These are phyloP conservation scores for Xylaria sp. DNA, from an alignment of 2,329 filamentous ascomycete species.

Conservation along the genomic window DNA sequence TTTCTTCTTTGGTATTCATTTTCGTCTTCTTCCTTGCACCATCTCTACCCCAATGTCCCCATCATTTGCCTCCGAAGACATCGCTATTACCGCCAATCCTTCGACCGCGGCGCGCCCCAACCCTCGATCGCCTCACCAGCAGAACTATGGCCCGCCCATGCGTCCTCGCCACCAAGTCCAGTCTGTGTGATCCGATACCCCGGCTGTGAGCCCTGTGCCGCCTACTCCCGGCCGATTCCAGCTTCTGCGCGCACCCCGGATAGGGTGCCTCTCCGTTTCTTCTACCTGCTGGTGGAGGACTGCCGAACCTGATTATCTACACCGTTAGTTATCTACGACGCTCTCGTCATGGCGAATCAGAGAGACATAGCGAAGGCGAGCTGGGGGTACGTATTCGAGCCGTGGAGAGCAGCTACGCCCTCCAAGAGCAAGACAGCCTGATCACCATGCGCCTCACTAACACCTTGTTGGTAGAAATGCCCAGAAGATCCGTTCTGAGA, in stretches of 20 bases:
- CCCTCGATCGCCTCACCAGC: conserved; percentile 30
- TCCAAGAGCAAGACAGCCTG: too few species aligned
- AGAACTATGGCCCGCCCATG: conserved; percentile 43
- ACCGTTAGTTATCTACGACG: not conserved
- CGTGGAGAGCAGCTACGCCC: not conserved
- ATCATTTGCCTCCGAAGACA: conserved; percentile 33
- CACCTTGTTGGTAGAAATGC: conserved; percentile 29
- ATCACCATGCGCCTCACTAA: conserved; percentile 20
- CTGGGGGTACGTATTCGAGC: conserved; percentile 38
- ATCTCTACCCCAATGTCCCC: conserved; percentile 40
- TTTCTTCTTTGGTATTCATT: conserved; percentile 22
- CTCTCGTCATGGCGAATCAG: conserved; percentile 34
- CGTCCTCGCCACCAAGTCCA: conserved; percentile 34
- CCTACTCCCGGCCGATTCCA: conserved; percentile 26
- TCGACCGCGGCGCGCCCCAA: conserved; percentile 32
- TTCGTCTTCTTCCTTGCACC: conserved; percentile 9
- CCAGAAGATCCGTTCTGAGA: conserved; percentile 39
- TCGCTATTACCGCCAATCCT: conserved; percentile 34
- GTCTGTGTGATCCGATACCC: conserved; percentile 42
- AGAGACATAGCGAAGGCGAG: conserved; percentile 36
- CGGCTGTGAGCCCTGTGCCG: conserved; percentile 39
- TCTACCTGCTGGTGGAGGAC: conserved; percentile 7
- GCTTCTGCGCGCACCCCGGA: conserved; percentile 30
- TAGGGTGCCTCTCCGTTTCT: conserved; percentile 24
- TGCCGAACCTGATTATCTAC: conserved; percentile 16